Evolutionary conservation across 208 protist species (phyloP), one percentile per base, ranked within the genome.

Genomic region (Porcisia deanei): DNA sequence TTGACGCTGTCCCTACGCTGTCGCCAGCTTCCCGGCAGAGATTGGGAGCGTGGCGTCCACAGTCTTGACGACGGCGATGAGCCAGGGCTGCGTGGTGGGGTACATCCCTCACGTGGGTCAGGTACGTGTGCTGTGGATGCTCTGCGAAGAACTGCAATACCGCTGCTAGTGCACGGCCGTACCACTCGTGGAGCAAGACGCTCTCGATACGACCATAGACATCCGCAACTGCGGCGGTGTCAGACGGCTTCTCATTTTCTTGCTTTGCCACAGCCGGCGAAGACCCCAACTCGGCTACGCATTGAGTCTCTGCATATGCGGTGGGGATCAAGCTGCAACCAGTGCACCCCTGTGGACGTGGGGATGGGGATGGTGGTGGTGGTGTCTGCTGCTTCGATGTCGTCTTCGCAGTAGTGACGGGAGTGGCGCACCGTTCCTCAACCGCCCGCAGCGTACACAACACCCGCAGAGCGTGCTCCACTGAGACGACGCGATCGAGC

Each of bases 111-210:
- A 60, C 71, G 64, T 43, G 8, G 3, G 77, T 76, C 43, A 73
- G 71, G 54, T 58, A 79, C 14, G 57, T 64, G 60, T 80, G 57
- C 30, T 73, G 60, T 0, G 79, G 75, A 39, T 83, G 69, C 47
- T 30, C 52, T n/a, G 37, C 20, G 18, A 84, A 49, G 57, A 79
- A 87, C 12, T 18, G 12, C n/a, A 87, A 39, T 71, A 84, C 71
- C 16, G 74, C 58, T 25, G 73, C 71, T 41, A 84, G 41, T 8
- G 80, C 80, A 3, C 80, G 61, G 3, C 70, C 52, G 53, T 75
- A 80, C 80, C 80, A 84, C 75, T 72, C 60, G 18, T 71, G 75
- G 41, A 84, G 71, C 60, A 77, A 12, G 53, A 77, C 73, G 10
- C 64, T 41, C 69, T 78, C 73, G 22, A 84, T 77, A 18, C 41